Evolutionary conservation across 2,329 filamentous ascomycete species (phyloP).

Genomic region (Xylariaceae sp.): DNA sequence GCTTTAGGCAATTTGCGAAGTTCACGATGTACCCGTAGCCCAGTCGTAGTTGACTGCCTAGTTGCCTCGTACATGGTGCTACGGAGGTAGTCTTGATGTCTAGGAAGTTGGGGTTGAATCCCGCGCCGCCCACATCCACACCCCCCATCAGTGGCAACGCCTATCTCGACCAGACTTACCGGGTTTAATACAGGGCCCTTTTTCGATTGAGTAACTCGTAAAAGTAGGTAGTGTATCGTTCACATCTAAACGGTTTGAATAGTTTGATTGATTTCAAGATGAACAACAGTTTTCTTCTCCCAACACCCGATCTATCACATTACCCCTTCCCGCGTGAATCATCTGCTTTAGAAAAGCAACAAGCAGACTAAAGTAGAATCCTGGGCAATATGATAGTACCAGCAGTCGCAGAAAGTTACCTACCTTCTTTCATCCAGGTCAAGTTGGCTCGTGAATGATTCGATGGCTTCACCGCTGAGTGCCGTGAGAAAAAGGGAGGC

Average conservation of each 20-base stretch:
- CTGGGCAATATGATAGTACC: not conserved
- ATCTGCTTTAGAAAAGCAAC: not conserved
- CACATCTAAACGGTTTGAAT: not conserved
- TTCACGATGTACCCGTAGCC: not conserved
- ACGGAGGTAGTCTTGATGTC: not conserved
- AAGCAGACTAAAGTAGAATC: not conserved
- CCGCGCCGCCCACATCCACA: too few species aligned
- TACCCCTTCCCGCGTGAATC: not conserved
- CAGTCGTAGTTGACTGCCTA: too few species aligned
- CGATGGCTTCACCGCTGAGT: too few species aligned
- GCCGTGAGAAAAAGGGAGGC: too few species aligned
- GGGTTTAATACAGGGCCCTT: not conserved
- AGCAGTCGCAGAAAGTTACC: not conserved
- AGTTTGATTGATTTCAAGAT: not conserved
- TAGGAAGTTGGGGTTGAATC: not conserved
- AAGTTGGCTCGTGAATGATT: too few species aligned
- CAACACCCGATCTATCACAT: not conserved
- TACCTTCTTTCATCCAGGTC: too few species aligned
- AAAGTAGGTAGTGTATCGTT: too few species aligned
- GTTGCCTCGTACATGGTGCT: too few species aligned
- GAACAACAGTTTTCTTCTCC: not conserved
- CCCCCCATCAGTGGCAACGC: not conserved
- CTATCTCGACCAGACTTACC: not conserved
- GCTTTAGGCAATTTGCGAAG: not conserved
- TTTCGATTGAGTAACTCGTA: not conserved